Base-by-base conservation (phyloP, 371 early-diverging fungal genomes). In the Modicella reniformis region DNA sequence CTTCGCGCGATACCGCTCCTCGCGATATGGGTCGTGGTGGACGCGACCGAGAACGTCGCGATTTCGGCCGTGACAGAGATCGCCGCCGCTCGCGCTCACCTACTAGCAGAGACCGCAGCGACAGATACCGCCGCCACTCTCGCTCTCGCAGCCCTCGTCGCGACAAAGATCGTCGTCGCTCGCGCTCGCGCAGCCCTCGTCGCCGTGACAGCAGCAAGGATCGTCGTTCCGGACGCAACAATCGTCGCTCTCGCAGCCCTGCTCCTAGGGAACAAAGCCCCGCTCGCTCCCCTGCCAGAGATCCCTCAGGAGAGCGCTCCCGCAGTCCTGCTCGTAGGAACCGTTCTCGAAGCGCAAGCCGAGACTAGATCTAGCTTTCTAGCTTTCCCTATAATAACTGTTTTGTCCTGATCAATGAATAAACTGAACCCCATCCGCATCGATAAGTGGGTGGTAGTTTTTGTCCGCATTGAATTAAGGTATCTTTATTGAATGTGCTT, bases 81-180 rank as follows among this genome's bases (percentile, higher is more conserved):
- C 84, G 85, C 33, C 83, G 85, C 41, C 84, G 86, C 32, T 85
- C 86, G 56, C 84, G 84, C 23, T 85, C 86, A 34, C 75, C 75
- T n/a, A n/a, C n/a, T 40, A 70, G 67, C 55, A 63, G 67, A 21
- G 72, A 75, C 57, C 71, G 72, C 19, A 41, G 60, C 33, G 60
- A 62, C 26, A 57, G 74, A 33, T 67, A 80, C 62, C 75, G 75
- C 48, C 72, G 81, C 32, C 55, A 70, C 26, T 61, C 69, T 23
- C 67, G 71, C 49, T 74, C 80, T 33, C 80, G 81, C 52, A 77
- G 75, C 66, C 60, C 67, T 37, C 74, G 74, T 0, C 69, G 68
- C 58, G 83, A 75, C 66, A 69, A 80, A 50, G 72, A 74, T 34
- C 85, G 87, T 34, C 83, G 85, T 48, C 85, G 87, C 40, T 86